Conservation (phyloP, 768 basidiomycete species). For the Boletellus emodensis region DNA sequence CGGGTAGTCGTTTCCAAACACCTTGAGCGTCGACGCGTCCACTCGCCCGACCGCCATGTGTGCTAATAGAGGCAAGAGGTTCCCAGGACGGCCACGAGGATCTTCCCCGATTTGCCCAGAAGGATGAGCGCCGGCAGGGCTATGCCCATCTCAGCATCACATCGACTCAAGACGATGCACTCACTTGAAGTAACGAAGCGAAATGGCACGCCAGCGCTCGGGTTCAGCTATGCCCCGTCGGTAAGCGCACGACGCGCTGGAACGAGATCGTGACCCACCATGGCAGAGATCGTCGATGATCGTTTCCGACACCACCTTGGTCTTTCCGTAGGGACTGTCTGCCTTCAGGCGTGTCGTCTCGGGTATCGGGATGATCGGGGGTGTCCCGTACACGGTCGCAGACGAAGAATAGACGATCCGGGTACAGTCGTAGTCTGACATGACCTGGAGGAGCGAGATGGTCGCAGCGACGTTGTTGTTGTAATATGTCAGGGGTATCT, state of each 20-base stretch:
- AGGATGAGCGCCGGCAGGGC: conserved; percentile 97
- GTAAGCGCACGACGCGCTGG: conserved; percentile 3
- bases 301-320: conserved; percentile 92
- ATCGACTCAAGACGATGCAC: conserved; percentile 15
- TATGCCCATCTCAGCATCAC: conserved; percentile 28
- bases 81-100: conserved; percentile 92
- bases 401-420: conserved; percentile 96
- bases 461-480: conserved; percentile 91
- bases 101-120: conserved; percentile 96
- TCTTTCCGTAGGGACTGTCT: conserved; percentile 91
- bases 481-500: conserved; percentile 92
- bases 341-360: conserved; percentile 85
- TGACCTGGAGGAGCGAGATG: conserved; percentile 77
- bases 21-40: conserved; percentile 61
- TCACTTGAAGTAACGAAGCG: conserved; percentile 96
- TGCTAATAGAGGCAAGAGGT: conserved; percentile 87
- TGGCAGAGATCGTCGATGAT: conserved; percentile 86
- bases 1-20: conserved; percentile 97
- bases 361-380: conserved; percentile 88
- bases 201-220: conserved; percentile 72
- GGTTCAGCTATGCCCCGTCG: conserved; percentile 51
- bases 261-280: conserved; percentile 40
- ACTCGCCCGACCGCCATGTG: conserved; percentile 93
- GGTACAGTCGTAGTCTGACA: conserved; percentile 79
- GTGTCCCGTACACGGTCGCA: conserved; percentile 96